These are phyloP conservation scores for Paxillus ammoniavirescens DNA, from an alignment of 768 basidiomycete species.

Conservation along the genomic window DNA sequence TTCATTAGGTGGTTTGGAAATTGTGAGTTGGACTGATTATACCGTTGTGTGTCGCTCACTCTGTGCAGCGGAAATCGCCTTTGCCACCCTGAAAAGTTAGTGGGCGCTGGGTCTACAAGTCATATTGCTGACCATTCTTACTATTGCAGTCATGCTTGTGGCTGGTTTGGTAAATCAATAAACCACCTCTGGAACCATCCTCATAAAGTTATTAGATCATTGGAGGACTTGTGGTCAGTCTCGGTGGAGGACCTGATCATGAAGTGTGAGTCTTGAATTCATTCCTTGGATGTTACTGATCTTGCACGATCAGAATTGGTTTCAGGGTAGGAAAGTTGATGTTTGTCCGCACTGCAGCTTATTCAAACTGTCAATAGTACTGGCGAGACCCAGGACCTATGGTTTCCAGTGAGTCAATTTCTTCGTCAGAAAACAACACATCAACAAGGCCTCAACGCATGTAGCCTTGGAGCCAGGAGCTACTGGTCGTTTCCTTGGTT, in stretches of 20 bases:
- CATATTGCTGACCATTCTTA: not conserved
- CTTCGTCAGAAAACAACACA: not conserved
- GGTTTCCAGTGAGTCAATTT: slow-evolving; percentile 16
- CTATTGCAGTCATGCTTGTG: slow-evolving; percentile 34
- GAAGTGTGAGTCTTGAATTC: slow-evolving; percentile 33
- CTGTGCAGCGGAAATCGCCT: slow-evolving; percentile 18
- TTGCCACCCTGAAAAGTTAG: slow-evolving; percentile 24
- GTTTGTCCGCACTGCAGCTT: not conserved
- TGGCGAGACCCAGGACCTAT: slow-evolving; percentile 24
- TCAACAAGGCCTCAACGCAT: not conserved
- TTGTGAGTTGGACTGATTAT: slow-evolving; percentile 8
- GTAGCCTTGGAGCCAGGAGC: slow-evolving; percentile 21
- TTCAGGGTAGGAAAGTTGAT: slow-evolving; percentile 8
- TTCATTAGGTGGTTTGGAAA: slow-evolving; percentile 19
- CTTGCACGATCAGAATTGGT: slow-evolving; percentile 11
- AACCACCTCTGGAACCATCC: not conserved
- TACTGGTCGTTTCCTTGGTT: slow-evolving; percentile 19
- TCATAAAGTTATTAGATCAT: slow-evolving; percentile 26
- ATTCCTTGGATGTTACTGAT: slow-evolving; percentile 23
- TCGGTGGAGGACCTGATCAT: slow-evolving; percentile 57
- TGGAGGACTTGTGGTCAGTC: slow-evolving; percentile 48
- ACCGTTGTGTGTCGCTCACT: slow-evolving; percentile 2
- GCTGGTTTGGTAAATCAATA: slow-evolving; percentile 27
- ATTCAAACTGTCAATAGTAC: slow-evolving; percentile 11
- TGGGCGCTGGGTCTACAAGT: not conserved